A percentile compares a stretch with the other conserved stretches of the same genome.
Conservation (phyloP, 2,329 filamentous ascomycete genomes). For the Teratosphaeria viscida region DNA sequence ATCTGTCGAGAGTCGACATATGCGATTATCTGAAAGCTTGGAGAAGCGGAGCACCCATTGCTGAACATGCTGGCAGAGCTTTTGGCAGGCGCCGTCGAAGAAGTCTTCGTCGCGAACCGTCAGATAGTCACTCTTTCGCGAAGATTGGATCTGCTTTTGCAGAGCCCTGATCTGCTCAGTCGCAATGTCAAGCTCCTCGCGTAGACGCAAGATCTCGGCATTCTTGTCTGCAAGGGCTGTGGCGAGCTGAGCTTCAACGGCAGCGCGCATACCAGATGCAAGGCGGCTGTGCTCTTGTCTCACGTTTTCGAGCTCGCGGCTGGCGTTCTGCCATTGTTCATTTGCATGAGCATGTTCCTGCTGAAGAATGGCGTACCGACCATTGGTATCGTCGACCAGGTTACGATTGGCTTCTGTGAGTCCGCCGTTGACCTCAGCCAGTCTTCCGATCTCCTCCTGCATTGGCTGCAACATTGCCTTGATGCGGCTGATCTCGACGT, state of each 20-base stretch:
- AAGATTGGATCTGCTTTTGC: conserved; percentile 49
- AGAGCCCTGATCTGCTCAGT: conserved; percentile 49
- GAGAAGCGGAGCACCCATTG: conserved; percentile 98
- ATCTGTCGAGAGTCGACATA: conserved; percentile 72
- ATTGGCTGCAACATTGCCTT: conserved; percentile 68
- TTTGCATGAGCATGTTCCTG: conserved; percentile 49
- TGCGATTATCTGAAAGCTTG: conserved; percentile 88
- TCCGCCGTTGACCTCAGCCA: conserved; percentile 73
- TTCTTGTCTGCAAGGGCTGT: conserved; percentile 69
- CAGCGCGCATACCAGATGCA: conserved; percentile 52
- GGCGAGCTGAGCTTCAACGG: conserved; percentile 51
- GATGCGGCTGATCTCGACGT: conserved; percentile 68
- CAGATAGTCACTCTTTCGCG: conserved; percentile 60
- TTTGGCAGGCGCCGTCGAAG: conserved; percentile 87
- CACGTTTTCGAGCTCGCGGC: conserved; percentile 59
- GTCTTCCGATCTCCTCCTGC: conserved; percentile 67
- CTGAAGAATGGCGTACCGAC: conserved; percentile 58
- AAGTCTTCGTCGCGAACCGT: conserved; percentile 80
- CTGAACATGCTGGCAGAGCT: conserved; percentile 89
- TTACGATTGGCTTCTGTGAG: conserved; percentile 68
- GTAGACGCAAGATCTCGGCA: conserved; percentile 67
- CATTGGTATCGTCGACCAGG: conserved; percentile 64
- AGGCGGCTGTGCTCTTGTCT: conserved; percentile 53
- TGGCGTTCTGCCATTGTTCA: conserved; percentile 45
- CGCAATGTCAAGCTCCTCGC: conserved; percentile 65